Conservation (phyloP, 2,329 filamentous ascomycete species). For the Exserohilum turcica region DNA sequence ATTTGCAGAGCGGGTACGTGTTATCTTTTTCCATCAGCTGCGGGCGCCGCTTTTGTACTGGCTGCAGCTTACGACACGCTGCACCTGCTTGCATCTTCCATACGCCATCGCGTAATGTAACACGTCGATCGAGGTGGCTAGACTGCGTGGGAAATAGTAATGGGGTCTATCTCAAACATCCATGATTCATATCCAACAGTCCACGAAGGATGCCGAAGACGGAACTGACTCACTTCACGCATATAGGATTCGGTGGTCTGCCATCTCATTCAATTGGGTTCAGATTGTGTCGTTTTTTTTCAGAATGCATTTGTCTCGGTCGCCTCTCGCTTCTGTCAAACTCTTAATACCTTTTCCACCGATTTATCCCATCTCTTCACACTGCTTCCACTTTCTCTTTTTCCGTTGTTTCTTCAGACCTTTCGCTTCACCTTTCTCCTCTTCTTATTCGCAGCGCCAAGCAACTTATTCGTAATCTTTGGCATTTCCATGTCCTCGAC, state of each 20-base stretch:
- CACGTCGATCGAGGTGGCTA: not conserved
- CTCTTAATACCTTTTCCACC: not conserved
- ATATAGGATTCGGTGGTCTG: not conserved
- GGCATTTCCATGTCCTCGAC: constrained; percentile 35
- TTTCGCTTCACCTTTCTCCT: constrained; percentile 24
- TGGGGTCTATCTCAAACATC: no score
- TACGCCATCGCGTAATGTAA: not conserved
- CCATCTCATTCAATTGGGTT: no score
- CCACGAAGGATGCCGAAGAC: not conserved
- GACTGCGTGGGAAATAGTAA: no score
- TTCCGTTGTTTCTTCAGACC: not conserved
- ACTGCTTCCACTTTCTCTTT: not conserved
- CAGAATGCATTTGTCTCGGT: no score
- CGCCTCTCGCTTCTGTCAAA: not conserved
- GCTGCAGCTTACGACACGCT: not conserved
- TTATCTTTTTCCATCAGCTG: not conserved
- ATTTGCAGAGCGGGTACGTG: not conserved
- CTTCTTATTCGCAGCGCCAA: constrained; percentile 36
- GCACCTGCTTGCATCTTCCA: not conserved
- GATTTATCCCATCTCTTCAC: not conserved
- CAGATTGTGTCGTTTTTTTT: no score
- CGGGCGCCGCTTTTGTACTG: not conserved
- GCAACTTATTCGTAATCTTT: constrained; percentile 36
- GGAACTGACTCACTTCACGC: not conserved
- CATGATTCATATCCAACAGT: not conserved